Evolutionary conservation across 768 basidiomycete species (phyloP).

Genomic region (Rhodotorula toruloides): DNA sequence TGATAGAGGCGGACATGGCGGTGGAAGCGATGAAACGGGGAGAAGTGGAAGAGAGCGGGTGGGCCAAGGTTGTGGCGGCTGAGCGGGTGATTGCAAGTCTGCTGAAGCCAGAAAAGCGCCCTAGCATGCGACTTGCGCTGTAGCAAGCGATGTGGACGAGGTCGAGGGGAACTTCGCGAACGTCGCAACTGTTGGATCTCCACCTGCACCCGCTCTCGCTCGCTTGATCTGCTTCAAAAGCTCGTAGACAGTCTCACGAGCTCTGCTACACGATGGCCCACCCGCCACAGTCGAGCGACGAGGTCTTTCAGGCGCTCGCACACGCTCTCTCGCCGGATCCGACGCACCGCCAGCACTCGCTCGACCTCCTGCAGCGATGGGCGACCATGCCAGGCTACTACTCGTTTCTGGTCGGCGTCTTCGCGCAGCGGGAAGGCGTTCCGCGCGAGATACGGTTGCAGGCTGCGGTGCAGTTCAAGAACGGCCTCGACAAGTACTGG

Average conservation of each 20-base stretch:
- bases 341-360: background rate
- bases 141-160: too few relatives aligned
- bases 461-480: slow-evolving; percentile 85
- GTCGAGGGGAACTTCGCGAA: too few relatives aligned
- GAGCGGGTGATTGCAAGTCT: background rate
- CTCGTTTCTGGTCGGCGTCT: slow-evolving; percentile 20
- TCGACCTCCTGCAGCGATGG: slow-evolving; percentile 24
- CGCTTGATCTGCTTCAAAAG: too few relatives aligned
- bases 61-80: background rate
- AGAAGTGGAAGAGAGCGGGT: background rate
- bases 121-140: too few relatives aligned
- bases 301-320: slow-evolving; percentile 16
- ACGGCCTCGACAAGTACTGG: slow-evolving; percentile 69
- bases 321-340: slow-evolving; percentile 17
- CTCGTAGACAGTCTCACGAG: background rate
- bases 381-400: slow-evolving; percentile 36
- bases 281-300: background rate
- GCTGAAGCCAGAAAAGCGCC: too few relatives aligned
- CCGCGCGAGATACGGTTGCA: slow-evolving; percentile 60
- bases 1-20: slow-evolving; percentile 2
- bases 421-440: slow-evolving; percentile 37
- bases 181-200: too few relatives aligned
- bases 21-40: background rate
- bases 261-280: background rate
- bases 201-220: too few relatives aligned